Base-by-base conservation (phyloP, 2,329 filamentous ascomycete species). In the Cytospora paraplurivora region DNA sequence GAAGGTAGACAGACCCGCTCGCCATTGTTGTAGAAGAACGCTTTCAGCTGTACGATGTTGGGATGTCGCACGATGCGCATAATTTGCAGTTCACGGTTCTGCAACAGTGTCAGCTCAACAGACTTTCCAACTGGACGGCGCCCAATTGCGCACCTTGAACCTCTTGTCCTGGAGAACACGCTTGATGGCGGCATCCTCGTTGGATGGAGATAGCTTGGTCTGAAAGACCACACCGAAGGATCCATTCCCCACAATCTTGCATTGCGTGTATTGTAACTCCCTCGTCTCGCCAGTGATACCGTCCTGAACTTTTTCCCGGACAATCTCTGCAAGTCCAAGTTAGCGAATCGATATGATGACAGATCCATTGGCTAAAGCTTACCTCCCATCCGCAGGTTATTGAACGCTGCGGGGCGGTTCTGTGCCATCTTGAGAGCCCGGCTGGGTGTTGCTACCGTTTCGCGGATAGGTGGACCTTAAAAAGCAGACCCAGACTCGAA, bases 1-100 rank as follows among this genome's bases (percentile, higher is more conserved):
- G 7, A 32, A 12, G 6, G 15, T 50, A 50, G 59, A 71, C 81
- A 77, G 87, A 99, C 95, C 78, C 95, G 88, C 78, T 99, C 95
- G 75, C 95, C 95, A 76, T 98, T 99, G 71, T 94, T 97, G 81
- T 98, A 99, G 81, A 97, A 99, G 81, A 99, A 99, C 59, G 95
- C 95, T 82, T 99, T 99, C 68, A 99, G 84, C 78, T 98, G 93
- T 66, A 99, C 95, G 72, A 99, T 98, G 79, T 99, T 99, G 62
- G 95, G 95, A 77, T 99, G 95, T 75, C 94, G 89, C 73, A 99
- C 95, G 75, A 99, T 99, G 75, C 95, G 91, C 95, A 99, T 99
- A 76, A 99, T 99, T 78, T 99, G 95, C 71, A 99, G 85, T 77
- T 99, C 95, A 79, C 95, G 93, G 76, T 99, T 99, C 95, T 99